Percentiles rank a stretch among this genome's conserved stretches.
Conservation (phyloP, 208 protist genomes). For the Crithidia sp. region DNA sequence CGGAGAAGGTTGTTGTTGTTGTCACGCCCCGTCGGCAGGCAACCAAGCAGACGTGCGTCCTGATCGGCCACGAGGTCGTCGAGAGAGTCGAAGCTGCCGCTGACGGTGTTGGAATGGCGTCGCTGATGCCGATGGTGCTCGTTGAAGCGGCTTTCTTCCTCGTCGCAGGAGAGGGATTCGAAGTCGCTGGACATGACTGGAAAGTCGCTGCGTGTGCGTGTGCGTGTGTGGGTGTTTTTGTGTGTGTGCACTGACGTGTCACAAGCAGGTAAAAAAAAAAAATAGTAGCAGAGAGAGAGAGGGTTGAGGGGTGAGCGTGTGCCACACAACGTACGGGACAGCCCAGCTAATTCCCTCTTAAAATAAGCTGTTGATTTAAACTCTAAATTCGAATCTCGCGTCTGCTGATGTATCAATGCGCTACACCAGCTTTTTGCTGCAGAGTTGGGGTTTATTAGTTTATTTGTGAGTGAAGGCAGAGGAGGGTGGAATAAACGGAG, state of each 20-base stretch:
- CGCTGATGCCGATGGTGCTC: not conserved
- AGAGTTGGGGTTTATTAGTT: no score
- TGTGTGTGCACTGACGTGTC: slow-evolving; percentile 1
- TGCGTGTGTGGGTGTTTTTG: no score
- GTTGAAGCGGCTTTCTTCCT: not conserved
- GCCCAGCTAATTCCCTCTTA: no score
- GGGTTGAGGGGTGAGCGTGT: no score
- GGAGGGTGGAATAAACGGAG: slow-evolving; percentile 14
- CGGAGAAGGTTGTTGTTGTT: not conserved
- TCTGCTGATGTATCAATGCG: no score
- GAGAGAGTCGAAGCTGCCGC: slow-evolving; percentile 17
- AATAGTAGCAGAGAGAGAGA: slow-evolving; percentile 9
- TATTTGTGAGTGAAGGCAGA: no score
- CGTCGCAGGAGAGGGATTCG: slow-evolving; percentile 31
- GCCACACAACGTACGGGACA: no score
- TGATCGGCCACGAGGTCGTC: slow-evolving; percentile 20
- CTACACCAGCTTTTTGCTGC: no score
- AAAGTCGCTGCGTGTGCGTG: no score
- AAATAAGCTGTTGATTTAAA: no score
- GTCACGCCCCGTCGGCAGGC: not conserved
- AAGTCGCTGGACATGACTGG: slow-evolving; percentile 36
- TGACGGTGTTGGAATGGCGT: not conserved
- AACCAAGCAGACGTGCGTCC: slow-evolving; percentile 8
- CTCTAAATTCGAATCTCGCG: no score
- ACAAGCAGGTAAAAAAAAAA: not conserved